Conservation (phyloP, 2,329 filamentous ascomycete genomes). For the Juglanconis juglandina region DNA sequence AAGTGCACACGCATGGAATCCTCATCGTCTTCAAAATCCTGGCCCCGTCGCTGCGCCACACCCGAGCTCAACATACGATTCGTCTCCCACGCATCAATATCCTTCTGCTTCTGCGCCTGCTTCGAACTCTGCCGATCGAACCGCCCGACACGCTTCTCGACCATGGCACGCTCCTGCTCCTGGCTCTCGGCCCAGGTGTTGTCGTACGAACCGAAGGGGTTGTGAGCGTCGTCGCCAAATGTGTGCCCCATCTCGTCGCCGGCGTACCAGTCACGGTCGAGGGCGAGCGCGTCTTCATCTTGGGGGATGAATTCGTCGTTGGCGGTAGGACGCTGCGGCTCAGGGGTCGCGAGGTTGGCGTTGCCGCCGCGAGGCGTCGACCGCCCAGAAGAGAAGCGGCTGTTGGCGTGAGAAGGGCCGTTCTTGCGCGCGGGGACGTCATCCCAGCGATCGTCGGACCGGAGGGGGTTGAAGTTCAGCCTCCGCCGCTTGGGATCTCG, state of each 20-base stretch:
- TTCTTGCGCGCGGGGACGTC: slow-evolving; percentile 44
- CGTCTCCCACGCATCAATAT: slow-evolving; percentile 97
- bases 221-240: slow-evolving; percentile 88
- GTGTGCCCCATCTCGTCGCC: slow-evolving; percentile 79
- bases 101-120: slow-evolving; percentile 81
- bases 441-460: slow-evolving; percentile 54
- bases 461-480: slow-evolving; percentile 56
- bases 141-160: slow-evolving; percentile 75
- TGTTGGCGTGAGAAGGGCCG: slow-evolving; percentile 36
- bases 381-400: slow-evolving; percentile 24
- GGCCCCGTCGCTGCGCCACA: slow-evolving; percentile 80
- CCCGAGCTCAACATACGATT: slow-evolving; percentile 97
- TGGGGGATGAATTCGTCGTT: slow-evolving; percentile 53
- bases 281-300: slow-evolving; percentile 68
- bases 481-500: slow-evolving; percentile 52
- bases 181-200: slow-evolving; percentile 68
- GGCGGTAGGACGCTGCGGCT: slow-evolving; percentile 33
- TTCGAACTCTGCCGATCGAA: slow-evolving; percentile 66
- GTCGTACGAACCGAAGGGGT: slow-evolving; percentile 78
- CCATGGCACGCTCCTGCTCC: slow-evolving; percentile 67
- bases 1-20: slow-evolving; percentile 87
- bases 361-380: slow-evolving; percentile 29
- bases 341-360: slow-evolving; percentile 30
- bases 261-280: slow-evolving; percentile 91
- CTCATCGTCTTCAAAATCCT: slow-evolving; percentile 85